Evolutionary conservation across 1,284 basidiomycete genomes (phyloP).

Genomic region (Athelia sp.): DNA sequence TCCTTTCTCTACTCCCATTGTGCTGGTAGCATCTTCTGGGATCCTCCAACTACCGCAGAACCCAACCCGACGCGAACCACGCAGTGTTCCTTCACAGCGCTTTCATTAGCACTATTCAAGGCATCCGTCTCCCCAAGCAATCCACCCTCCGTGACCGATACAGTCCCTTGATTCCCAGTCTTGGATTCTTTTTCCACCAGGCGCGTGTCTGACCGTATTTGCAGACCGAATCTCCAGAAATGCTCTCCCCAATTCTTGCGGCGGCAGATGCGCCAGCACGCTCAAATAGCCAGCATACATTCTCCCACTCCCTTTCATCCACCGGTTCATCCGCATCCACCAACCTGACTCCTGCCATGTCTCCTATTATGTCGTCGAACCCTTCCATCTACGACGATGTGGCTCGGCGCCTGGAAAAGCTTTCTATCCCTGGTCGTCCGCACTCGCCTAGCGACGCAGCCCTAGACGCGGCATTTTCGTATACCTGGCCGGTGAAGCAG

Average conservation of each 20-base stretch:
- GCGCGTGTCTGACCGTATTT: too few species aligned
- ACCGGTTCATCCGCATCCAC: background rate
- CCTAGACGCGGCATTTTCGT: conserved; percentile 20
- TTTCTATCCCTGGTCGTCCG: conserved; percentile 17
- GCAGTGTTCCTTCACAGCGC: background rate
- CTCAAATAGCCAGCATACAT: too few species aligned
- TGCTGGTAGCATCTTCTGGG: too few species aligned
- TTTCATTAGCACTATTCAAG: background rate
- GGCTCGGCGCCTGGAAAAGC: conserved; percentile 17
- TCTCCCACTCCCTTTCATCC: background rate
- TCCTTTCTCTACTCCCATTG: too few species aligned
- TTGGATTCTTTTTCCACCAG: too few species aligned
- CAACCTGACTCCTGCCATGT: conserved; percentile 6
- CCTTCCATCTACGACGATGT: conserved; percentile 15
- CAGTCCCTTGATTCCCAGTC: too few species aligned
- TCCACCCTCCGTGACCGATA: background rate
- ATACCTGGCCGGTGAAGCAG: conserved; percentile 13
- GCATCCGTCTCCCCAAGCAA: background rate
- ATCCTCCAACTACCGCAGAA: too few species aligned
- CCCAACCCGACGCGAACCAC: background rate
- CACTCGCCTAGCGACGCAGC: conserved; percentile 6
- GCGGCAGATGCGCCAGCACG: too few species aligned
- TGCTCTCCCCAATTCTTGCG: too few species aligned
- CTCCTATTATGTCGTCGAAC: conserved; percentile 11
- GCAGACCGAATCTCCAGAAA: too few species aligned